Evolutionary conservation across 495 filamentous ascomycete species (phyloP), one percentile per base, ranked within the genome.

Genomic region (Aspergillus sclerotiicarbonarius): DNA sequence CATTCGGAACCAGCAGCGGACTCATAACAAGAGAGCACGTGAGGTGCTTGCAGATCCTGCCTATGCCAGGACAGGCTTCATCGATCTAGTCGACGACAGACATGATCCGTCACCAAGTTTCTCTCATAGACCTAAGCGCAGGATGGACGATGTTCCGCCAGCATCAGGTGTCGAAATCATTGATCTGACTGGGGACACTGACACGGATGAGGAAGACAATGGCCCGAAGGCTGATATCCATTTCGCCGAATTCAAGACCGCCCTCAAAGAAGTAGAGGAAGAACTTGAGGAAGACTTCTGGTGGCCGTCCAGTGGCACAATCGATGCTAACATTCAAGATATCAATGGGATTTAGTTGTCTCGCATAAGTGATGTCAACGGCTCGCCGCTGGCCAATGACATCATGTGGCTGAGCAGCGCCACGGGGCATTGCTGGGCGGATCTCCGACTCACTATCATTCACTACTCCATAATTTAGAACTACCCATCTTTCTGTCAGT

Each of bases 241-340:
- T 49, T 20, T 30, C 3, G 19, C 29, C 46, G 13, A n/a, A 30
- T 30, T n/a, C 10, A 29, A 12, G 12, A n/a, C 25, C 12, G 13
- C 31, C n/a, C 47, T 16, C 13, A 35, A 57, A 25, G 53, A 56
- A 8, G 19, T 62, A 9, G 54, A 62, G 15, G 64, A 75, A 49
- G 51, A 63, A 4, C 39, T 69, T 0, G 69, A 72, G 53, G 76
- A 81, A 18, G 76, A 81, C 49, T 66, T 73, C 51, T 81, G 78
- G 79, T 80, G 74, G 71, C 78, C 75, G 18, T 59, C 60, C n/a
- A 76, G 63, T 50, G 59, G 59, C 6, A 20, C 53, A 1, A 59
- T 74, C 15, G 65, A 77, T 54, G 59, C 74, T 0, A 77, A 77
- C 39, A 53, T 75, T 25, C 49, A 56, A 2, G 18, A 62, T 19